Percentiles rank a stretch among this genome's conserved stretches.
These are phyloP conservation scores for Chlorella sp. DNA, from an alignment of 139 green algal genomes.

Conservation along the genomic window DNA sequence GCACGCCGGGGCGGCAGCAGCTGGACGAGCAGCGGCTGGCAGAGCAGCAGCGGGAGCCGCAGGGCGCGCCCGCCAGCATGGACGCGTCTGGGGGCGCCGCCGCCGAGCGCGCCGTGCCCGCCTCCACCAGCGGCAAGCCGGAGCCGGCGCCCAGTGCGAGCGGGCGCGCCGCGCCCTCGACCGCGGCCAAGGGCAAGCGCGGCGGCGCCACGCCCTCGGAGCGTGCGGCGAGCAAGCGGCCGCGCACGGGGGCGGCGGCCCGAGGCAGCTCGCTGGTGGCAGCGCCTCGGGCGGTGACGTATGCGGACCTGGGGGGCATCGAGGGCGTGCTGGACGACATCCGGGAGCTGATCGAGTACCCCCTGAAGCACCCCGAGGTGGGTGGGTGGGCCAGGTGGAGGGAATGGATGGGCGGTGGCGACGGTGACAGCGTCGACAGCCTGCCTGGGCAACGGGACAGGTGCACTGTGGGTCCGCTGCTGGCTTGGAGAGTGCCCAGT, in stretches of 20 bases:
- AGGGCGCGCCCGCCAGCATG: no score
- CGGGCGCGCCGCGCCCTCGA: not conserved
- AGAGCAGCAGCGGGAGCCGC: conserved; percentile 10
- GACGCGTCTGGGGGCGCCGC: no score
- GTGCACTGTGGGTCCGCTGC: no score
- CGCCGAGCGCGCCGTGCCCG: not conserved
- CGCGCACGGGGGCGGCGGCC: conserved; percentile 8
- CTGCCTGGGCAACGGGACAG: no score
- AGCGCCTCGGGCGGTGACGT: conserved; percentile 55
- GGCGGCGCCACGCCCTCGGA: conserved; percentile 18
- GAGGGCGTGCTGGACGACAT: conserved; percentile 83
- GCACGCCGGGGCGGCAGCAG: conserved; percentile 9
- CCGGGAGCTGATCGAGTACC: conserved; percentile 87
- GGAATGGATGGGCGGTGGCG: no score
- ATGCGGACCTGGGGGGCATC: conserved; percentile 85
- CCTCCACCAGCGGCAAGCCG: conserved; percentile 11
- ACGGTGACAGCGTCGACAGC: no score
- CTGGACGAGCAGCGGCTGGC: not conserved
- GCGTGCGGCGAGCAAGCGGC: conserved; percentile 28
- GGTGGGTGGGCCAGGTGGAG: no score
- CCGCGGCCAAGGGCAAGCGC: conserved; percentile 18
- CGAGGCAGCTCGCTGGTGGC: not conserved
- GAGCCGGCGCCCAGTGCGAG: conserved; percentile 23
- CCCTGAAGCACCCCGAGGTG: conserved; percentile 89
- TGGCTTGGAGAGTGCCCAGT: no score